phyloP scores from a whole-genome alignment of 345 rosid genomes.

The Rhodamnia argentea region DNA sequence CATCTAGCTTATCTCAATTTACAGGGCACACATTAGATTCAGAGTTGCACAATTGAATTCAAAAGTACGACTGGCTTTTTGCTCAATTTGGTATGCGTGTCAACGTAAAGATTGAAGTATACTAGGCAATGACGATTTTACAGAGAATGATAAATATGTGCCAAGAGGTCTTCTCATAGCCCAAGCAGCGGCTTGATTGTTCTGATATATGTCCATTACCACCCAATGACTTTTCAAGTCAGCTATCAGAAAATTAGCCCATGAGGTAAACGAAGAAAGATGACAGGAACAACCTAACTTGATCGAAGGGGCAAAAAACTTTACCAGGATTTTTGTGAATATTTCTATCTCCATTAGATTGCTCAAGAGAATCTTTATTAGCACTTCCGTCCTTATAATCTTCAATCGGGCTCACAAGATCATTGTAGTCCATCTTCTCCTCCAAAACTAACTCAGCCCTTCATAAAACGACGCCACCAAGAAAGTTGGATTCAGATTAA shows the following conservation, averaged over 20 bases:
- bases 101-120: background rate
- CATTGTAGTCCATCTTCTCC: constrained; percentile 83
- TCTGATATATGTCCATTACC: background rate
- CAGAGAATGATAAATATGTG: background rate
- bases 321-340: constrained; percentile 33
- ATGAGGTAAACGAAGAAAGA: background rate
- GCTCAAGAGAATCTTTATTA: constrained; percentile 15
- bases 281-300: background rate
- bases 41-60: background rate
- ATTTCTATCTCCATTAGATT: constrained; percentile 13
- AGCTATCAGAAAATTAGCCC: background rate
- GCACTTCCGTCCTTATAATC: constrained; percentile 17
- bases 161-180: background rate
- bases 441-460: constrained; percentile 76
- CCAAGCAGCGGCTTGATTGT: background rate
- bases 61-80: background rate
- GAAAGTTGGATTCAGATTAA: background rate
- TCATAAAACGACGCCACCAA: constrained; percentile 9
- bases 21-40: background rate
- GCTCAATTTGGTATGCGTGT: background rate
- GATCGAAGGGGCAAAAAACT: background rate
- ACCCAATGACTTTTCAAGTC: background rate
- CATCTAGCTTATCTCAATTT: background rate
- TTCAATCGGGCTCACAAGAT: constrained; percentile 47
- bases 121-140: background rate